Evolutionary conservation across 257 asterid species (phyloP), one percentile per base, ranked within the genome.

Genomic region (Apocynum venetum): DNA sequence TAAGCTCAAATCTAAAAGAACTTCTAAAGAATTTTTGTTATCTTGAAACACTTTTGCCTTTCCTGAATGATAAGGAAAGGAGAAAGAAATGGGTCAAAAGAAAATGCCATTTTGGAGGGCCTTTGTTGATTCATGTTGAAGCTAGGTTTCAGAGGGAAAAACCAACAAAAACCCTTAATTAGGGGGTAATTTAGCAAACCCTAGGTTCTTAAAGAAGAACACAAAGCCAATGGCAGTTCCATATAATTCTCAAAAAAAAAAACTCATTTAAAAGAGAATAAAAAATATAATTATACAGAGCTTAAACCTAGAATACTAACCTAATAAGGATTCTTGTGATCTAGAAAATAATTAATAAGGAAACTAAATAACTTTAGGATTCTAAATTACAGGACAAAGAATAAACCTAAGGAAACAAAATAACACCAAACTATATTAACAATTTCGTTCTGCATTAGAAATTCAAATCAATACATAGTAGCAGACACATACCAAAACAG

Each of bases 401-500:
- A 25, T 25, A 25, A 25, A 25, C 31, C 31, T 25, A 25, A 25
- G 31, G 31, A 25, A 25, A 25, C 31, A 25, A 25, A 25, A 25
- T 25, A 25, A 25, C 31, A 25, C 31, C 31, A 25, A 25, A 25
- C 31, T 25, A 25, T 25, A 25, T 53, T 2, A 19, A 20, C 25
- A n/a, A 56, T 56, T 19, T 31, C 2, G 19, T 43, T 14, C 15
- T n/a, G 49, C 73, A 71, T 51, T 43, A 70, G 73, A 57, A n/a
- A 20, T n/a, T 12, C 53, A 17, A 40, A 20, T 53, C n/a, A 68
- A 44, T 20, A 59, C 17, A n/a, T 1, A 38, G 31, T 41, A 44
- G 56, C 68, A 53, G 71, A 69, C 52, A 83, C 93, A 67, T 89
- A 95, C 98, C 97, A 95, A 84, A 80, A 80, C 97, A 68, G 98